phyloP scores from a whole-genome alignment of 352 stramenopile species.

The Sclerospora graminicola region DNA sequence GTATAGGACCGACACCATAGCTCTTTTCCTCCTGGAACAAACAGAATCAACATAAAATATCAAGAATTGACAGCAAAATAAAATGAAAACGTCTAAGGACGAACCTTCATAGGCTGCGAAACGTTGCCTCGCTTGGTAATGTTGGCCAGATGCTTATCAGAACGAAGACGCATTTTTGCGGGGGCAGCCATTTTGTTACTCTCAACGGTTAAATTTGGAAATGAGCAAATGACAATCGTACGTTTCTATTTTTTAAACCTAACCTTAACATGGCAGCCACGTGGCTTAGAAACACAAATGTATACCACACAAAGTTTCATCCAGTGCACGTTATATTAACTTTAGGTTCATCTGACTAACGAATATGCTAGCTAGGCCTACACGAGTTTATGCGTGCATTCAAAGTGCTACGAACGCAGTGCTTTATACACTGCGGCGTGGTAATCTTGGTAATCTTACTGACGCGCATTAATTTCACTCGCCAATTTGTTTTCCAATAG shows the following conservation, averaged over 20 bases:
- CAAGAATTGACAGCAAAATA: too few species aligned
- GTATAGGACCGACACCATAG: conserved; percentile 66
- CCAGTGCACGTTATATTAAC: neutral
- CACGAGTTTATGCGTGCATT: neutral
- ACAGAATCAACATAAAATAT: neutral
- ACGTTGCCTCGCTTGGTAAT: conserved; percentile 82
- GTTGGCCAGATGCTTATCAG: conserved; percentile 79
- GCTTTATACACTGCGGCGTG: neutral
- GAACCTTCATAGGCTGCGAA: conserved; percentile 68
- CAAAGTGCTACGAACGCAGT: neutral
- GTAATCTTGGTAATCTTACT: conserved; percentile 19
- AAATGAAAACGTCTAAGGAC: neutral
- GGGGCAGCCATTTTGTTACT: conserved; percentile 30
- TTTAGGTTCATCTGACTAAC: too few species aligned
- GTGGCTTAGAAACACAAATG: neutral
- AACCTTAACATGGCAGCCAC: too few species aligned
- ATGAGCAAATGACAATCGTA: too few species aligned
- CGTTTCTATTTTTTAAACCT: too few species aligned
- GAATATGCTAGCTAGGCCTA: too few species aligned
- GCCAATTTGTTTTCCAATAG: conserved; percentile 93
- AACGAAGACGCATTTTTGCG: conserved; percentile 79
- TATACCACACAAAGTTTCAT: neutral
- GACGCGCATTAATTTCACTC: conserved; percentile 62
- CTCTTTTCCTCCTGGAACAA: conserved; percentile 43
- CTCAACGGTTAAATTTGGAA: too few species aligned